Conservation (phyloP, 2,329 filamentous ascomycete species). For the Fusarium sp. region DNA sequence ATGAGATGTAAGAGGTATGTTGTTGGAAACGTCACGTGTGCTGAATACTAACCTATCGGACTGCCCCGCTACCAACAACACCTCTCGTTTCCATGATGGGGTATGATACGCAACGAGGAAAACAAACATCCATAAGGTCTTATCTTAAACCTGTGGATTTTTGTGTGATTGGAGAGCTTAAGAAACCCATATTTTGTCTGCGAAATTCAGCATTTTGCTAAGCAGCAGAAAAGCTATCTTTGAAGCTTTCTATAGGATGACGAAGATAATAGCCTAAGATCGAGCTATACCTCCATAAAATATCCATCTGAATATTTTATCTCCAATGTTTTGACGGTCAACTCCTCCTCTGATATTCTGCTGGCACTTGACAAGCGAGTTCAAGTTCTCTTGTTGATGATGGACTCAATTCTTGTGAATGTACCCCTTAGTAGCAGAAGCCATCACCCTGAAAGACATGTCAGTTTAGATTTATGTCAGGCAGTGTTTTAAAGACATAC, state of each 20-base stretch:
- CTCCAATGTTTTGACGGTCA: neutral
- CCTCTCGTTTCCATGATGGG: neutral
- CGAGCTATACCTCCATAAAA: neutral
- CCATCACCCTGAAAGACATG: neutral
- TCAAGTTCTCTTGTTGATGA: neutral
- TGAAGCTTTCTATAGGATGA: neutral
- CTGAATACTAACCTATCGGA: neutral
- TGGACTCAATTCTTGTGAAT: neutral
- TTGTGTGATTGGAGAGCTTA: neutral
- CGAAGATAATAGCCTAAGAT: neutral
- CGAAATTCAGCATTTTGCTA: neutral
- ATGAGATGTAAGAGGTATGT: conserved; percentile 1
- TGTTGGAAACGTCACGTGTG: conserved; percentile 17
- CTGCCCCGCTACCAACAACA: conserved; percentile 12
- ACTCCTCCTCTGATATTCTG: neutral
- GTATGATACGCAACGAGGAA: neutral
- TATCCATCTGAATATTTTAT: neutral
- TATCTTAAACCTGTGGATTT: neutral
- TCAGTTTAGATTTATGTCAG: neutral
- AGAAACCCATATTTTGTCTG: neutral
- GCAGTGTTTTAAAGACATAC: neutral
- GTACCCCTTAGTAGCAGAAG: neutral
- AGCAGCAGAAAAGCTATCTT: neutral
- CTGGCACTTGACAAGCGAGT: neutral
- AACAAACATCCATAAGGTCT: neutral